Base-by-base conservation (phyloP, 2,329 filamentous ascomycete genomes). In the Penicillium sp. region DNA sequence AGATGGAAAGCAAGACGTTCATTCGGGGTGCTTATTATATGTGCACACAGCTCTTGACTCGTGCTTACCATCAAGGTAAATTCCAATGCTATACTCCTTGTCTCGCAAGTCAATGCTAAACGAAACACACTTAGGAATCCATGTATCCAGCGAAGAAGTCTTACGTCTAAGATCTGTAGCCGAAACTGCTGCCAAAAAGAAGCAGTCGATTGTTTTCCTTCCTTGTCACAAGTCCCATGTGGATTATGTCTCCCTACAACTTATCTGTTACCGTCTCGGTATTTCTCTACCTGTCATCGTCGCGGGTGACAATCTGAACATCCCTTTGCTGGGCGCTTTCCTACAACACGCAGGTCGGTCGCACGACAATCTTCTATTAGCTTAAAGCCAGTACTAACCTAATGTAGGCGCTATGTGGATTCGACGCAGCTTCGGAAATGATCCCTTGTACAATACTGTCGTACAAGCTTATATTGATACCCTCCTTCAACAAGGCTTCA, bases 381-480 rank as follows among this genome's bases (percentile, higher is more conserved):
- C 25, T 21, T 25, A 12, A 16, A 21, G 8, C 15, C 46, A 44
- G 38, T 49, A 37, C 62, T 71, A 34, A 71, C 48, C 35, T 40
- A 27, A 6, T 52, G 3, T 54, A 80, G 82, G 91, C 51, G 93
- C 93, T 31, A 96, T 97, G 90, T 97, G 89, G 85, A 97, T 99
- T 68, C 84, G 94, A 47, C 80, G 94, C 45, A 89, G 89, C 48
- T 99, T 99, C 73, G 92, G 91, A 40, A 90, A 96, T 58, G 94
- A 99, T 70, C 84, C 89, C 35, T 77, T 99, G 1, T 99, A 99
- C 71, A 85, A 86, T 6, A 93, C 92, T 0, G 80, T 97, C n/a
- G 93, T 99, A 7, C 94, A 99, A 72, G 85, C 91, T 7, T 99
- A 99, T 68, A 91, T 99, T 64, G 94, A 99, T 71, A 95, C 91